These are phyloP conservation scores for Gymnopilus junonius DNA, from an alignment of 768 basidiomycete species.

Conservation along the genomic window DNA sequence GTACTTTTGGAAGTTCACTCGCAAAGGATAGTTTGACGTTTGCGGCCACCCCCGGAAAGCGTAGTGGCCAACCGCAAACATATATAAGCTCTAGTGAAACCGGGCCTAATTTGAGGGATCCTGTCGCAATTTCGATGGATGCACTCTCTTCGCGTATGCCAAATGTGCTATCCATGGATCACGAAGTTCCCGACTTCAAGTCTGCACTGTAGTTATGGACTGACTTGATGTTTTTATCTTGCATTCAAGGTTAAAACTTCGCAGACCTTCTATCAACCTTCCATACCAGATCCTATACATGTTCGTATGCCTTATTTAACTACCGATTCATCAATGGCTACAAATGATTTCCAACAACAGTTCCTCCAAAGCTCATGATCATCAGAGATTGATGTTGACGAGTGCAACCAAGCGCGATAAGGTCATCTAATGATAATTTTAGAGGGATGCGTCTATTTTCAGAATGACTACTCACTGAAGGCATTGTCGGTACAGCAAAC, in stretches of 20 bases:
- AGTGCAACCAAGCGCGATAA: slow-evolving; percentile 33
- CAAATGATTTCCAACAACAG: no score
- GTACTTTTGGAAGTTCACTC: slow-evolving; percentile 8
- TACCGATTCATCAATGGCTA: no score
- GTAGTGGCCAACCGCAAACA: neutral
- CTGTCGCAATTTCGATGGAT: neutral
- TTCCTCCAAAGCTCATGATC: neutral
- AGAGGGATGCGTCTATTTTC: neutral
- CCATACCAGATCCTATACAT: no score
- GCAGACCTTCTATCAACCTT: no score
- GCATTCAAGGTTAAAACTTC: no score
- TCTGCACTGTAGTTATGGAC: no score
- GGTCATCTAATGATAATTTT: slow-evolving; percentile 15
- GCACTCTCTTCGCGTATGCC: neutral
- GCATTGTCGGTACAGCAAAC: slow-evolving; percentile 33
- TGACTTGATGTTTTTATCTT: no score
- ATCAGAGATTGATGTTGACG: slow-evolving; percentile 29
- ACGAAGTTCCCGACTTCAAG: neutral
- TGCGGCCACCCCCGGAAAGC: neutral
- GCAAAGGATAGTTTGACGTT: neutral
- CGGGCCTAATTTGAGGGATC: neutral
- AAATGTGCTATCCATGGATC: neutral
- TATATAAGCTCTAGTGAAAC: neutral
- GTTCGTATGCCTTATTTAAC: no score
- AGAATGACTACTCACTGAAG: slow-evolving; percentile 21